Base-by-base conservation (phyloP, 2,329 filamentous ascomycete species). In the Scedosporium minutisporum region DNA sequence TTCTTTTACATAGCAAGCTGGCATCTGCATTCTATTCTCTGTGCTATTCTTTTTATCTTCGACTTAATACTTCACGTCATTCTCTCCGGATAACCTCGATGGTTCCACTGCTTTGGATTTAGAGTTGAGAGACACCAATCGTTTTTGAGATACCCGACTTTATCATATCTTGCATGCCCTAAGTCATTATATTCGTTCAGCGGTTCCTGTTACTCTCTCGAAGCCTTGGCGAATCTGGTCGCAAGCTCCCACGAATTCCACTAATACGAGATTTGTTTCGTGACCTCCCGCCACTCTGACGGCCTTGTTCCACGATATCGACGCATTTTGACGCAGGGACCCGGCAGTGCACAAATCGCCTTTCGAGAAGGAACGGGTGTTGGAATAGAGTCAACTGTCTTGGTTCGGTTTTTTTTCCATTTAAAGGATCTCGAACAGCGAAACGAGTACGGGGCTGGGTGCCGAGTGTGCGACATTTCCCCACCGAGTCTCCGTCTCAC, bases 131-230 rank as follows among this genome's bases (percentile, higher is more conserved):
- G 33, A 29, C 10, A 33, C 60, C 33, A 53, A 27, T 55, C 42
- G 41, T 21, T 48, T 62, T 62, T 33, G 51, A 62, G 51, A 62
- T 62, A 62, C 60, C 60, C 60, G 53, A n/a, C 53, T 57, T 57
- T 29, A 18, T 33, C 38, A n/a, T 18, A 44, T 33, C 23, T 12
- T 57, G 60, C 23, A 46, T 21, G 27, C 16, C 51, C 51, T 48
- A 18, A 18, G 18, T 27, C 18, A 38, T 58, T 41, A 27, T 21
- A 48, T 18, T 42, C 38, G 29, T 58, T 27, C 33, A 9, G 27
- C 27, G 25, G 16, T 14, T 9, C 27, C 23, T 27, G 14, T 21
- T 38, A 3, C 25, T 27, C 33, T n/a, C 10, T 23, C 2, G 14
- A 9, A 21, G 6, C 53, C 18, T 27, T 27, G n/a, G 12, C 53